These are phyloP conservation scores for Basidiobolus meristosporus DNA, from an alignment of 371 early-diverging fungal genomes.

Conservation along the genomic window DNA sequence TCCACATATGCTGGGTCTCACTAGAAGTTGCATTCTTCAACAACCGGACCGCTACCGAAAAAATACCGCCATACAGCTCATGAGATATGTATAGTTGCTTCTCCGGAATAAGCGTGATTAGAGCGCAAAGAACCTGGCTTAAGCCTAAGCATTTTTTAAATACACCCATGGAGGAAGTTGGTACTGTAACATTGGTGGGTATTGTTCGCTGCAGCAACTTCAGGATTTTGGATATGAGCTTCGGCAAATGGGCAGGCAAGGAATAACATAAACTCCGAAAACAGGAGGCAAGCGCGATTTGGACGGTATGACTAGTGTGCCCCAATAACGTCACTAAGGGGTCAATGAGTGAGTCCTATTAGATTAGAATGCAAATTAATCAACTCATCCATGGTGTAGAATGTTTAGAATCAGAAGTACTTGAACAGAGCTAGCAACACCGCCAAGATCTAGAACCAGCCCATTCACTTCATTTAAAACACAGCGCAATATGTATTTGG, in stretches of 20 bases:
- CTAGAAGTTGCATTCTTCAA: not conserved
- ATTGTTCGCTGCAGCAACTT: slow-evolving; percentile 11
- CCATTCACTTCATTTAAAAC: slow-evolving; percentile 51
- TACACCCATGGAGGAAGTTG: too few relatives aligned
- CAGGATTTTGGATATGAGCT: slow-evolving; percentile 32
- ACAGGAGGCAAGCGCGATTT: slow-evolving; percentile 51
- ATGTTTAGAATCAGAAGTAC: slow-evolving; percentile 9
- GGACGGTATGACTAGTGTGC: slow-evolving; percentile 50
- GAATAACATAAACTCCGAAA: slow-evolving; percentile 46
- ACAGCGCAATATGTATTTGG: slow-evolving; percentile 32
- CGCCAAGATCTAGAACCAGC: slow-evolving; percentile 56
- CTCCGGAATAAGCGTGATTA: too few relatives aligned
- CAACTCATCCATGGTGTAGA: not conserved
- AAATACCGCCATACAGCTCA: not conserved
- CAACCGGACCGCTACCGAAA: not conserved
- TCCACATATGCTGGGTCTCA: not conserved
- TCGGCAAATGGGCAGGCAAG: slow-evolving; percentile 38
- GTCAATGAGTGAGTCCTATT: slow-evolving; percentile 32
- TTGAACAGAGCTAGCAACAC: slow-evolving; percentile 44
- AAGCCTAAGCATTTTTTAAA: too few relatives aligned
- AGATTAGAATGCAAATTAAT: not conserved
- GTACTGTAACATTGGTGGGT: too few relatives aligned
- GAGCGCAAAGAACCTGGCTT: too few relatives aligned
- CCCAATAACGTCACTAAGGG: slow-evolving; percentile 43
- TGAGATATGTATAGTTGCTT: slow-evolving; percentile 1